Evolutionary conservation across 2,329 filamentous ascomycete species (phyloP), one percentile per base, ranked within the genome.

Genomic region (Penicillium sp.): DNA sequence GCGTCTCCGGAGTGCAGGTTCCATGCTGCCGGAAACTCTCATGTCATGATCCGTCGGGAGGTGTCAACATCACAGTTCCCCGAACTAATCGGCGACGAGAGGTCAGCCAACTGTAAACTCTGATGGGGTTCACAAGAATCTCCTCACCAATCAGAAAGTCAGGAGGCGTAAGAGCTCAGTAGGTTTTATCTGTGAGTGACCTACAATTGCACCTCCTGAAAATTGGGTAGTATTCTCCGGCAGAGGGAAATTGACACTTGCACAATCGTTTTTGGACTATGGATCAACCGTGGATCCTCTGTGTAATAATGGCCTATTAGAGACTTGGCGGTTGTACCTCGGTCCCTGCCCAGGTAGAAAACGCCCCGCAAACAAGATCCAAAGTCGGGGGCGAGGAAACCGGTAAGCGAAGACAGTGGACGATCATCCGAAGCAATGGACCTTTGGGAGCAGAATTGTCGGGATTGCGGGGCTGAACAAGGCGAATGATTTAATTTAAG

Each of bases 21-120:
- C 65, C 70, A 73, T 73, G 50, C 55, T 58, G 59, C 55, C 57
- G 53, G 50, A 56, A 59, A 56, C 42, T 44, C 55, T 63, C 59
- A 67, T 64, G 56, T 65, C 66, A 64, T 70, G 59, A 64, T 66
- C 64, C 58, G 56, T 54, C 44, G 48, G 54, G 54, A 50, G 51
- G 38, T 52, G 54, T 62, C 61, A 62, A 59, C 57, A 60, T 62
- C 55, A 55, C 61, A 62, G 49, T 50, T 44, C 50, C 57, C 55
- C 50, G 38, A 47, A 38, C 49, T 53, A 44, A 56, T 58, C 32
- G 50, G 44, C 29, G 49, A 51, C 20, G 48, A 57, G 35, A 31
- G 29, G 38, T 42, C 40, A 52, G 31, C 26, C 20, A 35, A 44
- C 40, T 50, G 24, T 45, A 54, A 52, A 60, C 44, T 53, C 50